These are phyloP conservation scores for Cordyceps tenuipes DNA, from an alignment of 2,329 filamentous ascomycete genomes.

Conservation along the genomic window DNA sequence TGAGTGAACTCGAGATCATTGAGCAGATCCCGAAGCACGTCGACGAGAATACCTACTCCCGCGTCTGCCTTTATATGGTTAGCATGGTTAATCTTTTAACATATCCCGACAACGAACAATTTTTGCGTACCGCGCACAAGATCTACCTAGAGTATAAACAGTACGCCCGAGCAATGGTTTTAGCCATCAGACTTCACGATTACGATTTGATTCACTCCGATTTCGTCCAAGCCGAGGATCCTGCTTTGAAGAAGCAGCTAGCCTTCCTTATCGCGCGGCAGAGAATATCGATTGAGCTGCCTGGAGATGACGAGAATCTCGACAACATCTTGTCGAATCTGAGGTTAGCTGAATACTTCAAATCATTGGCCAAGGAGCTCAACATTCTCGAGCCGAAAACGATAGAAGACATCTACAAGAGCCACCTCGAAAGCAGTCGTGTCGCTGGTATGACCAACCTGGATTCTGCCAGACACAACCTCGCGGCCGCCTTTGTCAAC, in stretches of 20 bases:
- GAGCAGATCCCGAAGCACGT: conserved; percentile 82
- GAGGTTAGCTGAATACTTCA: conserved; percentile 85
- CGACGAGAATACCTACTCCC: conserved; percentile 85
- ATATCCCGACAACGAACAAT: conserved; percentile 93
- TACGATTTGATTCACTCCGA: conserved; percentile 71
- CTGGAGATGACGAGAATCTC: conserved; percentile 64
- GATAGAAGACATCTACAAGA: conserved; percentile 99
- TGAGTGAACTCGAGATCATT: conserved; percentile 97
- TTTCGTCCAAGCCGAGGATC: conserved; percentile 72
- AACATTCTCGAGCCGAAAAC: conserved; percentile 96
- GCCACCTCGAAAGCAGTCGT: conserved; percentile 89
- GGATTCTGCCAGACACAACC: conserved; percentile 90
- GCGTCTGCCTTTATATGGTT: conserved; percentile 96
- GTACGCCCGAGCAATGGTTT: conserved; percentile 83
- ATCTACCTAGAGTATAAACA: conserved; percentile 94
- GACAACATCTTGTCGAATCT: conserved; percentile 81
- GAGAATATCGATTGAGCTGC: conserved; percentile 70
- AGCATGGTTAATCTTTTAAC: conserved; percentile 98
- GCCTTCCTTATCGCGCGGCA: conserved; percentile 89
- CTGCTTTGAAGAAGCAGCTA: conserved; percentile 82
- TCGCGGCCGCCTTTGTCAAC: conserved; percentile 94
- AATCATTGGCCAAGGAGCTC: conserved; percentile 85
- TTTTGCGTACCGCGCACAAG: conserved; percentile 83
- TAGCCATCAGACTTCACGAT: conserved; percentile 91
- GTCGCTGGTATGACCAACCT: conserved; percentile 90